Evolutionary conservation across 169 alveolate genomes (phyloP).

Genomic region (Blepharisma undulans): DNA sequence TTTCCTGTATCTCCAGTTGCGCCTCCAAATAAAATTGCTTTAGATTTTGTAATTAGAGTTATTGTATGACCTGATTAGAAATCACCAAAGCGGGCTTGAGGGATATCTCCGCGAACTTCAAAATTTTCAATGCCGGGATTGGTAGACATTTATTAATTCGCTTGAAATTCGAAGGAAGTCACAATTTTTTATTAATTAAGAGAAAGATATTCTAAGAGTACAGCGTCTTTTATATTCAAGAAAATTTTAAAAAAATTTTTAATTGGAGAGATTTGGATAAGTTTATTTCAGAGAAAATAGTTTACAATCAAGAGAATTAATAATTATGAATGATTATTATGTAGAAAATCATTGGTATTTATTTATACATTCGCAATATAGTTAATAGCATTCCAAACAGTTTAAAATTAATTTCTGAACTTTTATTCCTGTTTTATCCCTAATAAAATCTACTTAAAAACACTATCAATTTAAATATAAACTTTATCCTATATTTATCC

Average conservation of each 20-base stretch:
- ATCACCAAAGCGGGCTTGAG: conserved; percentile 91
- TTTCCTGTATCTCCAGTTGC: conserved; percentile 97
- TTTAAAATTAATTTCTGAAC: no score
- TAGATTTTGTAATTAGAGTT: conserved; percentile 90
- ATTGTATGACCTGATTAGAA: conserved; percentile 92
- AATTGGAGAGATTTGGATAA: background rate
- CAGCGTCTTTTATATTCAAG: no score
- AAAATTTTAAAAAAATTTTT: no score
- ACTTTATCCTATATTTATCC: no score
- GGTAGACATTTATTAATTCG: background rate
- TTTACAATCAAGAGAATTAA: no score
- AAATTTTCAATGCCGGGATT: conserved; percentile 34
- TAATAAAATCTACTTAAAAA: background rate
- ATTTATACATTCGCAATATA: no score
- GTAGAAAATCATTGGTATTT: no score
- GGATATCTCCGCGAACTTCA: conserved; percentile 88
- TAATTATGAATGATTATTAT: no score
- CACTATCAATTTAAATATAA: background rate
- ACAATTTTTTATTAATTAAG: background rate
- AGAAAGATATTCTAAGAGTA: background rate
- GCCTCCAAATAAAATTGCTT: conserved; percentile 93
- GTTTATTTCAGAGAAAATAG: no score
- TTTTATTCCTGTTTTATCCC: background rate
- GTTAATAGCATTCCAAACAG: no score
- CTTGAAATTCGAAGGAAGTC: background rate